Percentiles rank a stretch among this genome's conserved stretches.
Evolutionary conservation across 495 filamentous ascomycete species (phyloP).

Genomic region (Thermochaetoides thermophila): DNA sequence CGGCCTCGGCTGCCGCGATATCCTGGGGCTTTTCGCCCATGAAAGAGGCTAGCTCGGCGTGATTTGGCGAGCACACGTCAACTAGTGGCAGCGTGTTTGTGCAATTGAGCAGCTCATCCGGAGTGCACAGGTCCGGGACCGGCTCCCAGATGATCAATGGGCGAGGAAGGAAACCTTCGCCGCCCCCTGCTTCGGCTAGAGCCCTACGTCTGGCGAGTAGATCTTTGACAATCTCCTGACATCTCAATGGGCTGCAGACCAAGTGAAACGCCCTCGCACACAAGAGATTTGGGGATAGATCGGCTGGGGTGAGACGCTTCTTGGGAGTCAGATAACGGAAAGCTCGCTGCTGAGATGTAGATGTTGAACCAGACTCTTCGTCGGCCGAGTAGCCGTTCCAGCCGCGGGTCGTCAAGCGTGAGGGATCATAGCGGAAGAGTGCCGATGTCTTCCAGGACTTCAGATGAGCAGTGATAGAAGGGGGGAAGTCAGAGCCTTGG

Average conservation of each 20-base stretch:
- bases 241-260: constrained; percentile 69
- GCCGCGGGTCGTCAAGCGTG: constrained; percentile 68
- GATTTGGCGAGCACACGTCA: constrained; percentile 81
- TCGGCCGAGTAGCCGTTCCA: constrained; percentile 71
- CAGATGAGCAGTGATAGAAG: constrained; percentile 44
- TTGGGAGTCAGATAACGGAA: constrained; percentile 87
- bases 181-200: no score
- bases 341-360: no score
- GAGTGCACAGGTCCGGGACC: constrained; percentile 72
- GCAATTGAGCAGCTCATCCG: constrained; percentile 58
- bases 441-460: constrained; percentile 58
- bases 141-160: constrained; percentile 91
- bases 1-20: constrained; percentile 32
- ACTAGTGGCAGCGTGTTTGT: constrained; percentile 56
- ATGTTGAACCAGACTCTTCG: no score
- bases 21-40: no score
- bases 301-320: constrained; percentile 45
- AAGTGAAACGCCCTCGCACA: constrained; percentile 70
- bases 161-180: constrained; percentile 15
- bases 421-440: constrained; percentile 47
- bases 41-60: constrained; percentile 68
- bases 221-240: constrained; percentile 50
- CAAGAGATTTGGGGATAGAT: constrained; percentile 38
- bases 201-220: constrained; percentile 37
- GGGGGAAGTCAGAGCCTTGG: constrained; percentile 72